Evolutionary conservation across 768 basidiomycete species (phyloP).

Genomic region (Auricularia heimuer): DNA sequence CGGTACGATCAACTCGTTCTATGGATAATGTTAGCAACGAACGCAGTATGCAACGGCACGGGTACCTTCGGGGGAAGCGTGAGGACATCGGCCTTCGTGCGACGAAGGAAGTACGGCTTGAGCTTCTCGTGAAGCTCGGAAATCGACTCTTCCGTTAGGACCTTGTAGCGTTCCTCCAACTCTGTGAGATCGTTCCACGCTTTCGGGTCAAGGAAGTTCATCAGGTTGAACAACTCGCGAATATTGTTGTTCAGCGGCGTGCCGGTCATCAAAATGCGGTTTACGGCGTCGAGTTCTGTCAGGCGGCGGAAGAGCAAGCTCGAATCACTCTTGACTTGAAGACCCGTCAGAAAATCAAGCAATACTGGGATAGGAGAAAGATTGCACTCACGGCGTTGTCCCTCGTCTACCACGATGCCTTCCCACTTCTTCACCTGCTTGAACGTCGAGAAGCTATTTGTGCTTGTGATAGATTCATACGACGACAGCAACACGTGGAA

Average conservation of each 20-base stretch:
- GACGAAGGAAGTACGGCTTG: slow-evolving; percentile 81
- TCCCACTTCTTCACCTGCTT: slow-evolving; percentile 86
- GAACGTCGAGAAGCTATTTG: slow-evolving; percentile 69
- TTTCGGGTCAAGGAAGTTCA: slow-evolving; percentile 83
- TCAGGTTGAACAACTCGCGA: slow-evolving; percentile 89
- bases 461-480: slow-evolving; percentile 73
- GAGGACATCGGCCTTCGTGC: slow-evolving; percentile 88
- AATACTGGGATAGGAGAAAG: background rate
- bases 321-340: slow-evolving; percentile 70
- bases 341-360: slow-evolving; percentile 6
- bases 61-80: slow-evolving; percentile 83
- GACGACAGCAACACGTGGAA: slow-evolving; percentile 91
- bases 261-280: slow-evolving; percentile 88
- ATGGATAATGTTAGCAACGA: background rate
- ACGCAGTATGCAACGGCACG: too few species aligned
- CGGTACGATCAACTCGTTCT: slow-evolving; percentile 90
- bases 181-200: slow-evolving; percentile 68
- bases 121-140: slow-evolving; percentile 69
- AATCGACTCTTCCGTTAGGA: slow-evolving; percentile 70
- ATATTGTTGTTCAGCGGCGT: slow-evolving; percentile 98
- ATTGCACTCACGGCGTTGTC: slow-evolving; percentile 62
- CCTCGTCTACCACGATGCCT: slow-evolving; percentile 87
- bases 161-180: slow-evolving; percentile 65
- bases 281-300: slow-evolving; percentile 65
- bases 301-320: slow-evolving; percentile 75